Conservation (phyloP, 2,329 filamentous ascomycete genomes). For the Arthrocladium fulminans region DNA sequence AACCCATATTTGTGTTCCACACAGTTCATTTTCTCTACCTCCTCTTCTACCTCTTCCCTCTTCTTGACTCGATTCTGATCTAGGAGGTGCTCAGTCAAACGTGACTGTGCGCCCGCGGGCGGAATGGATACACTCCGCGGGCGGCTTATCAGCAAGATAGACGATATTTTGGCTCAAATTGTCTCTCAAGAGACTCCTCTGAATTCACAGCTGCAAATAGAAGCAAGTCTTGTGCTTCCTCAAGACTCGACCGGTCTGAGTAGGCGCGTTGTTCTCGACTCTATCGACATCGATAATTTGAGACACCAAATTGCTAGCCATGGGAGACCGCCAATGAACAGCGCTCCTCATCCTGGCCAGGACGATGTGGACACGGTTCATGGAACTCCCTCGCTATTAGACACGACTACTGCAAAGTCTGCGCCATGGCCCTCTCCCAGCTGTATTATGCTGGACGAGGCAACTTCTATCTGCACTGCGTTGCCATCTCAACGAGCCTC, state of each 20-base stretch:
- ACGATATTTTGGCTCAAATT: conserved; percentile 4
- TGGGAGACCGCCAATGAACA: neutral
- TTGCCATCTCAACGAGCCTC: neutral
- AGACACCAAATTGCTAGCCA: neutral
- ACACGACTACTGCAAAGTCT: neutral
- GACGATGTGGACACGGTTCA: neutral
- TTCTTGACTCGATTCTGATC: neutral
- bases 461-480: neutral
- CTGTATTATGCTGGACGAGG: neutral
- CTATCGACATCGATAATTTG: conserved; percentile 6
- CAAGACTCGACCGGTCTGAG: neutral
- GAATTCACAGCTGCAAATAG: neutral
- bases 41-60: neutral
- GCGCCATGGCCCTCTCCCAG: neutral
- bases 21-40: too few species aligned
- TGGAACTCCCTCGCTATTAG: neutral
- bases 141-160: conserved; percentile 1
- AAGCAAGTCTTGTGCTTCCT: conserved; percentile 6
- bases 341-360: neutral
- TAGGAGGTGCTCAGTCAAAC: neutral
- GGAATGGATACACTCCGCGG: conserved; percentile 1
- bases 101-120: neutral
- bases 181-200: neutral
- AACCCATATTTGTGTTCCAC: too few species aligned
- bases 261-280: neutral